Conservation (phyloP, 495 filamentous ascomycete species). For the Wilcoxina mikolae region DNA sequence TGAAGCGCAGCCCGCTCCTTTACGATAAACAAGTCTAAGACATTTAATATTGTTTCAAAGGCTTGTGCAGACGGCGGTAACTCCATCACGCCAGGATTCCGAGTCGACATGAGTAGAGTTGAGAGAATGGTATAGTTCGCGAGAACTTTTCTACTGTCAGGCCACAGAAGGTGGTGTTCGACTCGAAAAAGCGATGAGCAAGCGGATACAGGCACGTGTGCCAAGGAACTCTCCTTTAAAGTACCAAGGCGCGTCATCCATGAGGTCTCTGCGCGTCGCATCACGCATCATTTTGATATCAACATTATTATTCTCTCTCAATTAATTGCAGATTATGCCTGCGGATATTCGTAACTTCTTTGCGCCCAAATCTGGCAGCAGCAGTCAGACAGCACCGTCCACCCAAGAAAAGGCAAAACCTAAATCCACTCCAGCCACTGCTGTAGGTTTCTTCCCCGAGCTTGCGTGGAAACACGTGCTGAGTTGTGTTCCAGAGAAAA, state of each 20-base stretch:
- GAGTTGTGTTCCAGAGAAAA: conserved; percentile 12
- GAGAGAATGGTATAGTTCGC: neutral
- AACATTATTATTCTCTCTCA: too few relatives aligned
- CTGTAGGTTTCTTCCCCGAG: conserved; percentile 18
- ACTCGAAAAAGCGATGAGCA: neutral
- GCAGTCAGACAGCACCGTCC: conserved; percentile 30
- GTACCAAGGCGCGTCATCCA: too few relatives aligned
- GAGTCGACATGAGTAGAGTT: neutral
- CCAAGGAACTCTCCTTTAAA: too few relatives aligned
- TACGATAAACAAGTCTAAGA: neutral
- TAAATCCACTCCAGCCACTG: conserved; percentile 6
- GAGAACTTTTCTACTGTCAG: neutral
- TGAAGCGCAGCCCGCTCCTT: neutral
- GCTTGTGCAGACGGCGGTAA: neutral
- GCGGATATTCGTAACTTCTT: conserved; percentile 73
- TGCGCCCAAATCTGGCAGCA: conserved; percentile 41
- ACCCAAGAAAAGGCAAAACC: neutral
- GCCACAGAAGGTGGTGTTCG: neutral
- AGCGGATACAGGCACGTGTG: neutral
- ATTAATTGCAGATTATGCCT: too few relatives aligned
- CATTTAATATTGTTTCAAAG: neutral
- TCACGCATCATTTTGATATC: too few relatives aligned
- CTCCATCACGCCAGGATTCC: neutral
- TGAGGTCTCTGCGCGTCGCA: too few relatives aligned
- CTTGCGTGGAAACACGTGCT: neutral